Evolutionary conservation across 2,329 filamentous ascomycete species (phyloP).

Genomic region (Metarhizium guizhouense): DNA sequence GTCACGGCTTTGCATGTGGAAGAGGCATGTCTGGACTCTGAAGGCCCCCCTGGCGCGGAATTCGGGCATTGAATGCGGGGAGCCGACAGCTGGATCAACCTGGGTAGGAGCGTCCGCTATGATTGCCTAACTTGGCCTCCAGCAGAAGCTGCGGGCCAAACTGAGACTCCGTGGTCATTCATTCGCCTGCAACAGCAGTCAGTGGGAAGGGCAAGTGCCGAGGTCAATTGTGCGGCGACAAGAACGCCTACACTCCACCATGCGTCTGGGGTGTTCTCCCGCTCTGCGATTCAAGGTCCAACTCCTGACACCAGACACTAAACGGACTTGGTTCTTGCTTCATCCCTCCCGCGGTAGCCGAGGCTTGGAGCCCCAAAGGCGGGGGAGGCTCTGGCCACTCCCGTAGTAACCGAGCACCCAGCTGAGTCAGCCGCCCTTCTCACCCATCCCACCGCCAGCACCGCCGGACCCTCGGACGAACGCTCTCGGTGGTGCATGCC

Average conservation of each 20-base stretch:
- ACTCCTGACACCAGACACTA: too few relatives aligned
- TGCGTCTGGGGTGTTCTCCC: too few relatives aligned
- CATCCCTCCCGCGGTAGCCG: neutral
- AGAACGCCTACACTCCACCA: too few relatives aligned
- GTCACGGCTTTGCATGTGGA: neutral
- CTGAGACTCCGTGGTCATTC: too few relatives aligned
- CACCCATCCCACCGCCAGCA: too few relatives aligned
- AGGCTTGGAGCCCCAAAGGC: neutral
- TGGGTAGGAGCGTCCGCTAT: neutral
- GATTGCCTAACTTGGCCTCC: neutral
- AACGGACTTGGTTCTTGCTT: too few relatives aligned
- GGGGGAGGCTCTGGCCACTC: neutral
- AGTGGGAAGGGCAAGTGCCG: neutral
- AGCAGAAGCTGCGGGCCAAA: neutral
- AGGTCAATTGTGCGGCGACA: neutral
- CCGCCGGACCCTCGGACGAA: neutral
- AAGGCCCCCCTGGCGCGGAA: neutral
- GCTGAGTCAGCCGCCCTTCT: too few relatives aligned
- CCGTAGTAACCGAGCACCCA: neutral
- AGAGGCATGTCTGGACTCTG: neutral
- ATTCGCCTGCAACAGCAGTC: too few relatives aligned
- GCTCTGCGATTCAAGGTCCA: too few relatives aligned
- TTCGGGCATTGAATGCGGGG: neutral
- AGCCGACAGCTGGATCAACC: neutral
- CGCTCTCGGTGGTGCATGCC: conserved; percentile 11